Base-by-base conservation (phyloP, 1,284 basidiomycete genomes). In the Meripilus lineatus region DNA sequence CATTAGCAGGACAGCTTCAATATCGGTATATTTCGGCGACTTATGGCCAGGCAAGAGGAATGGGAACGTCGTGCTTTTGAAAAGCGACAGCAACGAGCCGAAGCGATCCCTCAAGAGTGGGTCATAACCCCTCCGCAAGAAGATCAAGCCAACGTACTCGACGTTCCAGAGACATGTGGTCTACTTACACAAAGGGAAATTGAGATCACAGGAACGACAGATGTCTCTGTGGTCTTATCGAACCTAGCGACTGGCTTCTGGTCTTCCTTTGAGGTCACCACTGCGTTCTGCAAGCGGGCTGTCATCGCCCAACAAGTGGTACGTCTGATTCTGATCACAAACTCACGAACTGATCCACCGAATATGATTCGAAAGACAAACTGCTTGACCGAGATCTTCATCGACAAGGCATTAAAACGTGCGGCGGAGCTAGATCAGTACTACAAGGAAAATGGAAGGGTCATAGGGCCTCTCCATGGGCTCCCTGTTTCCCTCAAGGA, bases 281-380 rank as follows among this genome's bases (percentile, higher is more conserved):
- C 64, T 5, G 68, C 74, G 1, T 75, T 71, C 55, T 70, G 66
- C 59, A 75, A 75, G 59, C 56, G 72, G 2, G 70, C 75, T 0
- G 60, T 69, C 26, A 56, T 75, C 23, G 74, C 75, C 13, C 73
- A 76, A 40, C 75, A 77, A 53, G 58, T 77, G 7, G 79, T 78
- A 43, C 46, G 70, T 24, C 8, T 24, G 15, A 5, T 32, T 21
- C 41, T 28, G 28, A 15, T 53, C 70, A 2, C 33, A 24, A 14
- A n/a, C 26, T 37, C 21, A 18, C 28, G 20, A 25, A 3, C 15
- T 33, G 18, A 32, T 15, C 17, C 20, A 11, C 20, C 34, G 13
- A 22, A 24, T 37, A 35, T 20, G 14, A 11, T 32, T 23, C 18
- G 18, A 11, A 26, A 58, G 57, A 72, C 72, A 2, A 75, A 74